Evolutionary conservation across 2,329 filamentous ascomycete species (phyloP).

Genomic region (Alternaria dauci): DNA sequence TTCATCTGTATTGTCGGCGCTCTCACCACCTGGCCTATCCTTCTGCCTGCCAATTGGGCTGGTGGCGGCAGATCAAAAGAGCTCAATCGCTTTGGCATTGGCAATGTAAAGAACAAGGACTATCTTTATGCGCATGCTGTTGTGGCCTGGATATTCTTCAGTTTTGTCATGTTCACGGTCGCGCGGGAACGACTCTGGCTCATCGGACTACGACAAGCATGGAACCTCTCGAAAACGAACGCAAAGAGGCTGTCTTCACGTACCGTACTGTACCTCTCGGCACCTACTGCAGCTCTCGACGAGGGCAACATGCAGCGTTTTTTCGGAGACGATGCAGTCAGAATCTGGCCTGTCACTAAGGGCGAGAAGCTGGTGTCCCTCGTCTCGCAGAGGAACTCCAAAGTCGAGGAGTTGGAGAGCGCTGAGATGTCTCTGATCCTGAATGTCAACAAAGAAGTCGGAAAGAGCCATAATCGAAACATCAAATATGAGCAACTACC

Average conservation of each 20-base stretch:
- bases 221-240: constrained; percentile 84
- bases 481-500: constrained; percentile 60
- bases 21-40: constrained; percentile 83
- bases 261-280: constrained; percentile 87
- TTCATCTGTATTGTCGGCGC: constrained; percentile 85
- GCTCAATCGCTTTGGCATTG: constrained; percentile 80
- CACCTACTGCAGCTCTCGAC: constrained; percentile 80
- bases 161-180: constrained; percentile 87
- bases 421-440: constrained; percentile 88
- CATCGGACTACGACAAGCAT: constrained; percentile 91
- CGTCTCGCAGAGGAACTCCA: constrained; percentile 81
- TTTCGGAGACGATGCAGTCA: constrained; percentile 81
- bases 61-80: constrained; percentile 71
- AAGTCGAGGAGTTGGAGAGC: constrained; percentile 81
- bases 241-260: constrained; percentile 86
- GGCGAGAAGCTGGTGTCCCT: constrained; percentile 79
- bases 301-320: constrained; percentile 79
- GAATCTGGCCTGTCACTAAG: constrained; percentile 84
- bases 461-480: constrained; percentile 62
- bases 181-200: constrained; percentile 90
- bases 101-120: constrained; percentile 73
- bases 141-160: constrained; percentile 81
- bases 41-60: constrained; percentile 89
- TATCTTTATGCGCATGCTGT: constrained; percentile 81
- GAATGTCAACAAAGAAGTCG: constrained; percentile 75